A percentile compares a stretch with the other conserved stretches of the same genome.
phyloP scores from a whole-genome alignment of 352 stramenopile genomes.

The Phytophthora idaei region DNA sequence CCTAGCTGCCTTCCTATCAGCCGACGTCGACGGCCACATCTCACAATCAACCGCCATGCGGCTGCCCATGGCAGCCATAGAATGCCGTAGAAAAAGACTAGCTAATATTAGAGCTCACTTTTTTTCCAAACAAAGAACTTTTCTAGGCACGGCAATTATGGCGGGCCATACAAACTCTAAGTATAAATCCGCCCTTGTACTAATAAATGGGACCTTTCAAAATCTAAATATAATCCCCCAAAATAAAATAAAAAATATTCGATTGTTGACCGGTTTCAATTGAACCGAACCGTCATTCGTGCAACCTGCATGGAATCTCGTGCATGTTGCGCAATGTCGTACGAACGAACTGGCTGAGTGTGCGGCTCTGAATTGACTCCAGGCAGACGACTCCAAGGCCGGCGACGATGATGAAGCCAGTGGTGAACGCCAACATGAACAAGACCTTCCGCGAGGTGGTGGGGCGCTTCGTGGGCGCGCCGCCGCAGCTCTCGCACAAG shows the following conservation, averaged over 20 bases:
- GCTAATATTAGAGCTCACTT: no score
- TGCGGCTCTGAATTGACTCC: slow-evolving; percentile 20
- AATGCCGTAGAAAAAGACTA: no score
- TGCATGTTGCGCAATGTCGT: slow-evolving; percentile 18
- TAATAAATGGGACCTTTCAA: no score
- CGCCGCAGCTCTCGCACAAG: slow-evolving; percentile 84
- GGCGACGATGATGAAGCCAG: slow-evolving; percentile 59
- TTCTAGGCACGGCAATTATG: no score
- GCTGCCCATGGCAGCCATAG: no score
- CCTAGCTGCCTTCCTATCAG: slow-evolving; percentile 6
- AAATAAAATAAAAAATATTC: no score
- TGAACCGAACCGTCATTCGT: neutral
- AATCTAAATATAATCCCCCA: no score
- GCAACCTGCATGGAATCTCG: neutral
- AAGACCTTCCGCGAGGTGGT: slow-evolving; percentile 86
- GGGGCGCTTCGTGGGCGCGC: slow-evolving; percentile 58
- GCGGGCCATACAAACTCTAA: no score
- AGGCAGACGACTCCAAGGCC: slow-evolving; percentile 7
- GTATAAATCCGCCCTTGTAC: no score
- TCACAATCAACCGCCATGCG: slow-evolving; percentile 13
- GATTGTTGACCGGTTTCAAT: neutral
- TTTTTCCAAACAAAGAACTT: no score
- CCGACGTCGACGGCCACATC: slow-evolving; percentile 13
- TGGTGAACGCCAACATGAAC: slow-evolving; percentile 87
- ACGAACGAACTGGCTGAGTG: slow-evolving; percentile 11